Base-by-base conservation (phyloP, 1,284 basidiomycete genomes). In the Malassezia psittaci region DNA sequence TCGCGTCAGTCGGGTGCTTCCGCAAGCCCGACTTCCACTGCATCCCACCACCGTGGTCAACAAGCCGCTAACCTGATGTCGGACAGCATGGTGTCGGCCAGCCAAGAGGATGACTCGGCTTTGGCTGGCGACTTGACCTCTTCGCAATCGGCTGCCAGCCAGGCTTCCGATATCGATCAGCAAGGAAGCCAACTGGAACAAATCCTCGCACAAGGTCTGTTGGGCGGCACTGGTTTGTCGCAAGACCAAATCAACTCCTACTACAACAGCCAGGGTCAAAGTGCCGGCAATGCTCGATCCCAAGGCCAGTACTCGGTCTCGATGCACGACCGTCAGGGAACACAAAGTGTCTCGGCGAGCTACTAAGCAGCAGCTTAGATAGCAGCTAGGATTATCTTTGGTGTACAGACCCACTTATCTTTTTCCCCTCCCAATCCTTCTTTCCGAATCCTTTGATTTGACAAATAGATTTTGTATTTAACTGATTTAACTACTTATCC, bases 211-310 rank as follows among this genome's bases (percentile, higher is more conserved):
- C 42, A 52, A 38, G 51, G 55, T n/a, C 46, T 57, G 5, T 45
- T 57, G 18, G 42, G 48, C 33, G 38, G 51, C 44, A 47, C 55
- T 10, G 55, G 55, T 36, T 48, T 57, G 3, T 57, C 55, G 44
- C 51, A 36, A 4, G 16, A 42, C n/a, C 55, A 57, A 46, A 41
- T 57, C 32, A 49, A 35, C 40, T 13, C 29, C n/a, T 57, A 57
- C 45, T 52, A 39, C 34, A 15, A n/a, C n/a, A 34, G 32, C 33
- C 42, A 38, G 21, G 11, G 8, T n/a, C 43, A 45, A 34, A 44
- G 49, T 24, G 16, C 7, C 5, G 45, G 40, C 11, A 6, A 36
- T 48, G 19, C 8, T 32, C 33, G 18, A 39, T 15, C 15, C 36
- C 48, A 47, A 15, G 54, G 45, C 33, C 33, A 29, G 36, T 33